phyloP scores from a whole-genome alignment of 805 yeast genomes.

The Starmerella ratchasimensis region DNA sequence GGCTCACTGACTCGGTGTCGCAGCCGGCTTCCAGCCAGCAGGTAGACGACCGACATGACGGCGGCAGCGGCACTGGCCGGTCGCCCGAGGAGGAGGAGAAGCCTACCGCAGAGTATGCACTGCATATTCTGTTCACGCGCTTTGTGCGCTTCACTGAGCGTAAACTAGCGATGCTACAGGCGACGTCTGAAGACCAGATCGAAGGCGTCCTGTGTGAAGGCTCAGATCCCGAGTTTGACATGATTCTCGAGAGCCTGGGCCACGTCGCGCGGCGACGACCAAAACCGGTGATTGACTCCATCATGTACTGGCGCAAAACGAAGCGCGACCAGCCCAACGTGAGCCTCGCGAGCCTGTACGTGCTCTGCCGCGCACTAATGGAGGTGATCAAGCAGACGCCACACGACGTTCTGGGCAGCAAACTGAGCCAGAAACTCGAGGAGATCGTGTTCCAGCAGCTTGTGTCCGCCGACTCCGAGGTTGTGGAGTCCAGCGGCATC shows the following conservation, averaged over 20 bases:
- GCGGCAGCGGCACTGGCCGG: too few relatives aligned
- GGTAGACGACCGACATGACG: background rate
- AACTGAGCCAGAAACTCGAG: slow-evolving; percentile 68
- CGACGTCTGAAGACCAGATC: slow-evolving; percentile 51
- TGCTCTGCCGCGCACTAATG: slow-evolving; percentile 78
- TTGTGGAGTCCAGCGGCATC: slow-evolving; percentile 52
- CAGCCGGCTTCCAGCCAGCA: background rate
- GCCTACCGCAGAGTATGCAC: slow-evolving; percentile 53
- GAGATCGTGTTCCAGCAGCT: slow-evolving; percentile 87
- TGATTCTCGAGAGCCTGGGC: slow-evolving; percentile 73
- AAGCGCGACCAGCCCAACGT: slow-evolving; percentile 69
- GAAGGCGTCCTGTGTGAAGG: slow-evolving; percentile 72
- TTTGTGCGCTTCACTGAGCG: slow-evolving; percentile 89
- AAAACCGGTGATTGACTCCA: slow-evolving; percentile 90
- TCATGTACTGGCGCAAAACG: slow-evolving; percentile 95
- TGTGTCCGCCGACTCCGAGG: slow-evolving; percentile 68
- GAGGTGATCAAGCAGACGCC: slow-evolving; percentile 87
- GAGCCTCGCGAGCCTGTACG: slow-evolving; percentile 72
- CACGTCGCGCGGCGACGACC: slow-evolving; percentile 82
- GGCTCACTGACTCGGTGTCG: background rate
- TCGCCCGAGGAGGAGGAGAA: slow-evolving; percentile 16
- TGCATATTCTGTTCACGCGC: slow-evolving; percentile 88
- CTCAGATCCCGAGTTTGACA: slow-evolving; percentile 72
- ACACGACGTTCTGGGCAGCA: slow-evolving; percentile 57
- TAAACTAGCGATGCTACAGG: slow-evolving; percentile 59